phyloP scores from a whole-genome alignment of 2,329 filamentous ascomycete species.

The Diatrype stigma region DNA sequence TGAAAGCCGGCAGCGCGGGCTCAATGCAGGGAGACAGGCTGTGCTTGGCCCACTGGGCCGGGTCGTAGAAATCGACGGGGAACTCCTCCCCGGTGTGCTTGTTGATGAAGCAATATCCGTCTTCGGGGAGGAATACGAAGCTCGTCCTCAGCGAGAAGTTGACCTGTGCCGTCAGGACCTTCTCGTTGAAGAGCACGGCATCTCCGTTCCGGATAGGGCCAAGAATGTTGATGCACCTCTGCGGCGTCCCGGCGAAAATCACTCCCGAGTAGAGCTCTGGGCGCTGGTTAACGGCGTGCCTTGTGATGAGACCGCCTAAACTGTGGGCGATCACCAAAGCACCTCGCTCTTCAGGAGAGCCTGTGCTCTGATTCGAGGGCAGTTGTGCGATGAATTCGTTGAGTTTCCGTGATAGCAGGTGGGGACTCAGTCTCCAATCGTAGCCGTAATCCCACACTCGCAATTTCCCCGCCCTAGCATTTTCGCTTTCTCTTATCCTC shows the following conservation, averaged over 20 bases:
- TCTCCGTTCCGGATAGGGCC: conserved; percentile 90
- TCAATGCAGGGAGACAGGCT: conserved; percentile 72
- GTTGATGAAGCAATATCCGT: conserved; percentile 84
- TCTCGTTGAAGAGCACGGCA: conserved; percentile 82
- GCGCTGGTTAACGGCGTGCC: conserved; percentile 79
- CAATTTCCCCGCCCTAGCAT: conserved; percentile 65
- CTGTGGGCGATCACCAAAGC: conserved; percentile 83
- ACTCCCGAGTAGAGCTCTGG: conserved; percentile 85
- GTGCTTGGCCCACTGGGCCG: conserved; percentile 74
- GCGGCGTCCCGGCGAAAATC: conserved; percentile 78
- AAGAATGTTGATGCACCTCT: conserved; percentile 85
- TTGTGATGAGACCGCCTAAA: conserved; percentile 80
- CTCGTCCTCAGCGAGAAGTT: conserved; percentile 89
- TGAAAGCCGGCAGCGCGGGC: conserved; percentile 58
- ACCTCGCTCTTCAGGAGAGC: conserved; percentile 53
- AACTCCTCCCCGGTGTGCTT: conserved; percentile 76
- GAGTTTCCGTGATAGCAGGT: conserved; percentile 68
- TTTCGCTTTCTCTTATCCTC: conserved; percentile 68
- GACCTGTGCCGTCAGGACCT: conserved; percentile 85
- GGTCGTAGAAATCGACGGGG: conserved; percentile 77
- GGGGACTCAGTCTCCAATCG: conserved; percentile 87
- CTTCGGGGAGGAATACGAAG: conserved; percentile 79
- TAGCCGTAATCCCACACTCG: conserved; percentile 89
- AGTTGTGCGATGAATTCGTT: conserved; percentile 68
- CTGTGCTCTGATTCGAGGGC: conserved; percentile 64